Evolutionary conservation across 805 yeast genomes (phyloP).

Genomic region (Saccharomyces paradoxus): DNA sequence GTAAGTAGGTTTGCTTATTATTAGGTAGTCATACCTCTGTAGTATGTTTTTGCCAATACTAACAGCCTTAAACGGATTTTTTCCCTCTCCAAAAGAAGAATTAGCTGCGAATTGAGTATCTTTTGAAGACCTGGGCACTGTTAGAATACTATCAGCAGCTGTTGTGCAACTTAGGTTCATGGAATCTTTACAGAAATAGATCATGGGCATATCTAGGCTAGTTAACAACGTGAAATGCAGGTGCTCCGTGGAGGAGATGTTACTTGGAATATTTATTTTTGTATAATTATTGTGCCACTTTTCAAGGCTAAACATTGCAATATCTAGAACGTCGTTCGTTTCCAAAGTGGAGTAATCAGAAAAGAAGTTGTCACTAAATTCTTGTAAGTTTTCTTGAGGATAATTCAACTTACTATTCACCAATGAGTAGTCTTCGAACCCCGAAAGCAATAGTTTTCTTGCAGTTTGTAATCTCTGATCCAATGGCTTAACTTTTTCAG

Average conservation of each 20-base stretch:
- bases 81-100: constrained; percentile 48
- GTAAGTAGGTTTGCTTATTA: constrained; percentile 34
- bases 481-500: constrained; percentile 45
- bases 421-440: constrained; percentile 41
- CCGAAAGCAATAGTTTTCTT: constrained; percentile 39
- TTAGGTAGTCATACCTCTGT: constrained; percentile 40
- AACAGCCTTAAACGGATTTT: constrained; percentile 42
- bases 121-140: constrained; percentile 45
- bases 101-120: constrained; percentile 35
- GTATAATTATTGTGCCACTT: neutral
- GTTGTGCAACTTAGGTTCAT: constrained; percentile 40
- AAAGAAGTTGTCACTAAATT: neutral
- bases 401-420: neutral
- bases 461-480: constrained; percentile 52
- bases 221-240: neutral
- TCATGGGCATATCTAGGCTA: neutral
- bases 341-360: neutral
- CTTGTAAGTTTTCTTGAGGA: neutral
- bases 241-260: neutral
- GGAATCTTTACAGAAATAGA: neutral
- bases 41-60: constrained; percentile 36
- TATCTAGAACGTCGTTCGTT: neutral
- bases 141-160: constrained; percentile 30
- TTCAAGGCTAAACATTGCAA: neutral
- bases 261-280: neutral